These are phyloP conservation scores for Microbotryum scabiosae DNA, from an alignment of 1,284 basidiomycete genomes.

Conservation along the genomic window DNA sequence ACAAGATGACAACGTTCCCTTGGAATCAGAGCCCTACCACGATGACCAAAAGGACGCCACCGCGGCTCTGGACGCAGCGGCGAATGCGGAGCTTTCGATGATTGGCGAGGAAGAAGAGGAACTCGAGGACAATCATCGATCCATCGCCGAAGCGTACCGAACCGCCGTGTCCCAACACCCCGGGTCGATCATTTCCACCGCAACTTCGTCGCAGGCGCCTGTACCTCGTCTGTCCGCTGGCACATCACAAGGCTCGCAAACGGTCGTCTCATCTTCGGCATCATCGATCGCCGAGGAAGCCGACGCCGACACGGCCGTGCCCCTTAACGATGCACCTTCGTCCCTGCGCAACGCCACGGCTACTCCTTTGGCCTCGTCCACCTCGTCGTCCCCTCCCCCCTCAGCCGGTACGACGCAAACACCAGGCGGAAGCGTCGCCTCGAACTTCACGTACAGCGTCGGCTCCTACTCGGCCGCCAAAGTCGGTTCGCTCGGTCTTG, in stretches of 20 bases:
- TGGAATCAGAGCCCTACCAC: too few relatives aligned
- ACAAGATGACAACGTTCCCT: too few relatives aligned
- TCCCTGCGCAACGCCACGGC: slow-evolving; percentile 7
- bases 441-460: slow-evolving; percentile 6
- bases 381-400: slow-evolving; percentile 12
- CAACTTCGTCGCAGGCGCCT: too few relatives aligned
- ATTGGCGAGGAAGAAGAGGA: slow-evolving; percentile 20
- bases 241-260: too few relatives aligned
- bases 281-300: slow-evolving; percentile 31
- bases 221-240: too few relatives aligned
- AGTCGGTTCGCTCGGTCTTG: slow-evolving; percentile 15
- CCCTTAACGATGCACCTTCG: slow-evolving; percentile 29
- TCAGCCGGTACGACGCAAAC: neutral
- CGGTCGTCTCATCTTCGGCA: slow-evolving; percentile 8
- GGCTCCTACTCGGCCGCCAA: slow-evolving; percentile 22
- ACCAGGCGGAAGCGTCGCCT: slow-evolving; percentile 15
- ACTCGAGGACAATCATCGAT: neutral
- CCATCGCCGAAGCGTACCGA: neutral
- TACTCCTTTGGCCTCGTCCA: neutral
- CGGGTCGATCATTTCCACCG: too few relatives aligned
- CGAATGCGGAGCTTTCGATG: slow-evolving; percentile 20
- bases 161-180: too few relatives aligned
- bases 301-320: slow-evolving; percentile 28
- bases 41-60: too few relatives aligned
- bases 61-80: too few relatives aligned